These are phyloP conservation scores for Mycena indigotica DNA, from an alignment of 768 basidiomycete species.

Conservation along the genomic window DNA sequence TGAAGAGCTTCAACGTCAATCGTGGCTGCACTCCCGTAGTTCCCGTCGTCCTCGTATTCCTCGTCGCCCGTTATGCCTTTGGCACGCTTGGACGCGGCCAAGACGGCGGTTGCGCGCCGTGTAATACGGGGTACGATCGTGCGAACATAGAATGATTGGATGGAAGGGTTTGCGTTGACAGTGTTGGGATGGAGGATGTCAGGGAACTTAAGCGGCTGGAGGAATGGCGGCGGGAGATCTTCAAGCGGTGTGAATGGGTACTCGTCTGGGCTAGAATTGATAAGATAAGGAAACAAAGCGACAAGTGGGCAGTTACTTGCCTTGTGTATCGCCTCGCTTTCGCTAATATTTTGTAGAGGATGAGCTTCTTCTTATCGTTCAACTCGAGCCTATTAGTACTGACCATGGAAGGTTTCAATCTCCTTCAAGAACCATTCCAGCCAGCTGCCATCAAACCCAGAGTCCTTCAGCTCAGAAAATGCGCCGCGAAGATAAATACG, in stretches of 20 bases:
- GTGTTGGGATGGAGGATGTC: slow-evolving; percentile 75
- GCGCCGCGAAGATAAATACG: slow-evolving; percentile 81
- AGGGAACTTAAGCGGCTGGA: slow-evolving; percentile 74
- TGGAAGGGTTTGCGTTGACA: slow-evolving; percentile 85
- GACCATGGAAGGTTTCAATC: slow-evolving; percentile 93
- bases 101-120: slow-evolving; percentile 62
- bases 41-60: slow-evolving; percentile 90
- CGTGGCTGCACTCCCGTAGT: slow-evolving; percentile 94
- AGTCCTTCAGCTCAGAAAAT: slow-evolving; percentile 73
- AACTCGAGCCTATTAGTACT: too few relatives aligned
- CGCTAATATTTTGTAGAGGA: slow-evolving; percentile 55
- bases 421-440: slow-evolving; percentile 97
- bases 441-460: slow-evolving; percentile 86
- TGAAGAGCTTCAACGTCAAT: slow-evolving; percentile 97
- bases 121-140: slow-evolving; percentile 91
- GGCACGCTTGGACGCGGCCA: slow-evolving; percentile 67
- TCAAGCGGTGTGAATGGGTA: slow-evolving; percentile 85
- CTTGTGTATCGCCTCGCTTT: slow-evolving; percentile 95
- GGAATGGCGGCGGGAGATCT: slow-evolving; percentile 79
- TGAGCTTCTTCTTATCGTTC: too few relatives aligned
- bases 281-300: not conserved
- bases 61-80: slow-evolving; percentile 66
- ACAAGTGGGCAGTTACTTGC: slow-evolving; percentile 38
- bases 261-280: slow-evolving; percentile 82
- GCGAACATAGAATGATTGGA: slow-evolving; percentile 86